Evolutionary conservation across 768 basidiomycete genomes (phyloP), one percentile per base, ranked within the genome.

Genomic region (Phaeotremella fagi): DNA sequence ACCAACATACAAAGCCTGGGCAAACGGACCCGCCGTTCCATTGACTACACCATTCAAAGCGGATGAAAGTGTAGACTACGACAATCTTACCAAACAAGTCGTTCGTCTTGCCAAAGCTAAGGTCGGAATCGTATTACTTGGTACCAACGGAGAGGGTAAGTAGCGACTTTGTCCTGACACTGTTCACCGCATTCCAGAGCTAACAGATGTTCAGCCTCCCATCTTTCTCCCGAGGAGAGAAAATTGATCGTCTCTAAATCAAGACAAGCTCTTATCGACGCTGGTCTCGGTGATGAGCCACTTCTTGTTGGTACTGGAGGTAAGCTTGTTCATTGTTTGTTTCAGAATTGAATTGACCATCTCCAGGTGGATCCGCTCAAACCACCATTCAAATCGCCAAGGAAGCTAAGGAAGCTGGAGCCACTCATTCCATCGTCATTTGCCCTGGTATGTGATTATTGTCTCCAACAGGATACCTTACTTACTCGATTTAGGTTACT

Each of bases 221-320:
- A 75, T 48, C 58, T 75, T 6, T 61, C 70, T 5, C 48, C 60
- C 35, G 55, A 60, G 11, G 76, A 76, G 61, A 61, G 75, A 42
- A 50, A 52, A 6, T 49, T 54, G 3, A 57, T 60, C 22, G 63
- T 89, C 60, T 67, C 74, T 18, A 70, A 85, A 35, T 85, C 86
- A 0, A 80, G 88, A 22, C 72, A 82, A 48, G 87, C 86, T 1
- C 79, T 91, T 11, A 82, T 90, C 68, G 78, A 81, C 48, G 82
- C 84, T 55, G 85, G 86, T 2, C 86, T 85, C 72, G 70, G 80
- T 44, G 75, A 85, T 35, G 80, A 83, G 35, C 73, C 85, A 14
- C 79, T 91, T 37, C 82, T 90, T 54, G 89, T 86, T 4, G 90
- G 90, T 1, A 89, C 88, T 3, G 90, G 90, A 1, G 85, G 57